These are phyloP conservation scores for Vitis amurensis DNA, from an alignment of 164 flowering plant species.

Conservation along the genomic window DNA sequence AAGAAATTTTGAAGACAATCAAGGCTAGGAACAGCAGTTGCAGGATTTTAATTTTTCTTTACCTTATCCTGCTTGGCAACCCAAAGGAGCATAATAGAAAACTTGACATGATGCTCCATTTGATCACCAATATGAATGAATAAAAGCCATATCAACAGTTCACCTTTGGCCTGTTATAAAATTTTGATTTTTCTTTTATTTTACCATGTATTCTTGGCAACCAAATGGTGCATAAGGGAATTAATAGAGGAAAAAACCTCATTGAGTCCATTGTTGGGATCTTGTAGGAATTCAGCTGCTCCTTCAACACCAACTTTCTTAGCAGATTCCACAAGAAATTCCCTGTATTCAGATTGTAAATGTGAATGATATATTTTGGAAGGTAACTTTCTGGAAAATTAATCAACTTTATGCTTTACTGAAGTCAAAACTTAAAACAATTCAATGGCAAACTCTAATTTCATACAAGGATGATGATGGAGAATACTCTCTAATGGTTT, in stretches of 20 bases:
- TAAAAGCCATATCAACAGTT: neutral
- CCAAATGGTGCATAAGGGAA: neutral
- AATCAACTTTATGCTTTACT: neutral
- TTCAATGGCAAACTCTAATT: neutral
- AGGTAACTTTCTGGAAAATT: neutral
- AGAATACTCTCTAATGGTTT: too few relatives aligned
- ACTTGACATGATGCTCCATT: neutral
- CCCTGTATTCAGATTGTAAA: constrained; percentile 41
- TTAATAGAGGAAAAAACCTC: constrained; percentile 43
- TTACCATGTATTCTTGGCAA: neutral
- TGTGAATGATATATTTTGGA: neutral
- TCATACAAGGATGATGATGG: too few relatives aligned
- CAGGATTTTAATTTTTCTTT: neutral
- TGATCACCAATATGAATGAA: neutral
- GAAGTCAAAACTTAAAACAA: neutral
- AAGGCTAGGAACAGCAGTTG: too few relatives aligned
- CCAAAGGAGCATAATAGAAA: neutral
- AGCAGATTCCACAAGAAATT: constrained; percentile 76
- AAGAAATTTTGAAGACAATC: neutral
- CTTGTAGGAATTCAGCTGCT: constrained; percentile 76
- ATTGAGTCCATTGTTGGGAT: constrained; percentile 62
- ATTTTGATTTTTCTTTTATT: neutral
- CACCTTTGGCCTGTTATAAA: neutral
- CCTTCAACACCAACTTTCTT: constrained; percentile 78
- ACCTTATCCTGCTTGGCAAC: neutral